A percentile compares a stretch with the other conserved stretches of the same genome.
Conservation (phyloP, 164 flowering plant species). For the Houttuynia cordata region DNA sequence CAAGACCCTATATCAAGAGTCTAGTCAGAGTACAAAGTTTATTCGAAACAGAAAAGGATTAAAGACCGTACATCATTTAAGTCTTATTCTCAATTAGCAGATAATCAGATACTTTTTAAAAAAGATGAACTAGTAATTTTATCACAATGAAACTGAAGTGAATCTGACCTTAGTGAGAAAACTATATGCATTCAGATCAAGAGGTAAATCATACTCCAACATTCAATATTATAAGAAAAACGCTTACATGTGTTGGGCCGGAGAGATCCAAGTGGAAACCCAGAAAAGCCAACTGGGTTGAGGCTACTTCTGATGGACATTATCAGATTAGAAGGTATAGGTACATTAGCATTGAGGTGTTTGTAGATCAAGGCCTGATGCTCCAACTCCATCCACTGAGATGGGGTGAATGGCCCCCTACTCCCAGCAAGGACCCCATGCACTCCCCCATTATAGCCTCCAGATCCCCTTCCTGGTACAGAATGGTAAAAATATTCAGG, state of each 20-base stretch:
- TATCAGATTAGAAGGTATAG: slow-evolving; percentile 69
- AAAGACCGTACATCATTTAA: too few relatives aligned
- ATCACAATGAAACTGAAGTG: too few relatives aligned
- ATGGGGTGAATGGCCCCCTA: slow-evolving; percentile 72
- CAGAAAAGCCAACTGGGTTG: slow-evolving; percentile 42
- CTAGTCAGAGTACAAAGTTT: too few relatives aligned
- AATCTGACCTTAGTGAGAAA: too few relatives aligned
- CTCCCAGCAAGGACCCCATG: slow-evolving; percentile 42
- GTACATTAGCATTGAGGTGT: slow-evolving; percentile 59
- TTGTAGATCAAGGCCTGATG: slow-evolving; percentile 90
- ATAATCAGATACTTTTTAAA: too few relatives aligned
- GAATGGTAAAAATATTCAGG: background rate
- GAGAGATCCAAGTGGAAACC: slow-evolving; percentile 36
- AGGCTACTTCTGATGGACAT: slow-evolving; percentile 59
- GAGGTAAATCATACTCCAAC: too few relatives aligned
- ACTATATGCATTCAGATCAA: too few relatives aligned
- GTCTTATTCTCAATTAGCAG: too few relatives aligned
- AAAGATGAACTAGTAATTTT: too few relatives aligned
- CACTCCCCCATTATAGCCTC: slow-evolving; percentile 29
- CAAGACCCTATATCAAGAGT: too few relatives aligned
- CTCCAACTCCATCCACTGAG: slow-evolving; percentile 90
- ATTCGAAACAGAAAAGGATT: too few relatives aligned
- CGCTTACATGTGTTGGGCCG: slow-evolving; percentile 51
- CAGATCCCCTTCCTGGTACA: slow-evolving; percentile 36
- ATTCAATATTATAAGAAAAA: background rate